These are phyloP conservation scores for Arabidopsis thaliana DNA, from an alignment of 345 rosid genomes.

Conservation along the genomic window DNA sequence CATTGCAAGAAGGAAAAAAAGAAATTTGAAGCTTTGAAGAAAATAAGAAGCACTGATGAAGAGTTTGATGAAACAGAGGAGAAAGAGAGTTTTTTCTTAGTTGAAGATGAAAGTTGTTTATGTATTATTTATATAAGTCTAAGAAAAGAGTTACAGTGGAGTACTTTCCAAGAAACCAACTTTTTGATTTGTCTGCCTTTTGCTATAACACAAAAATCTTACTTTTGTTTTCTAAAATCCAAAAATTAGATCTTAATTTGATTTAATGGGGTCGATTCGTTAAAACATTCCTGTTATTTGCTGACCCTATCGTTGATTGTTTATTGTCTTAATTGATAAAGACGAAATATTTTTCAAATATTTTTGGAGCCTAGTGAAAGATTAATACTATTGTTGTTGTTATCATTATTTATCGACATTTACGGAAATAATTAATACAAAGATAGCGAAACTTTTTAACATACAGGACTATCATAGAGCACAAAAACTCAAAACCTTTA, in stretches of 20 bases:
- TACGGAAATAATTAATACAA: slow-evolving; percentile 17
- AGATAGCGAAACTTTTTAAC: background rate
- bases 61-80: slow-evolving; percentile 38
- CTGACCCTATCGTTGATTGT: slow-evolving; percentile 37
- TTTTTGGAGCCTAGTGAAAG: slow-evolving; percentile 37
- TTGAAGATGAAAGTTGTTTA: slow-evolving; percentile 39
- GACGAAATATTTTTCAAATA: slow-evolving; percentile 31
- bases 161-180: slow-evolving; percentile 78
- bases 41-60: slow-evolving; percentile 17
- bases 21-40: slow-evolving; percentile 9
- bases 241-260: slow-evolving; percentile 36
- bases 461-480: slow-evolving; percentile 12
- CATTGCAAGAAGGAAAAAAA: slow-evolving; percentile 19
- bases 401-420: slow-evolving; percentile 29
- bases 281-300: slow-evolving; percentile 32
- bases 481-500: slow-evolving; percentile 25
- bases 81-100: slow-evolving; percentile 3
- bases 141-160: slow-evolving; percentile 46
- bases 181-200: slow-evolving; percentile 45
- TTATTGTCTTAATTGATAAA: slow-evolving; percentile 36
- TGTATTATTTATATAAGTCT: slow-evolving; percentile 44
- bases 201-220: slow-evolving; percentile 40
- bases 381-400: background rate
- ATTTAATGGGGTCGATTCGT: slow-evolving; percentile 35
- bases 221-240: slow-evolving; percentile 41